Evolutionary conservation across 495 filamentous ascomycete genomes (phyloP).

Genomic region (Penicillium verhagenii): DNA sequence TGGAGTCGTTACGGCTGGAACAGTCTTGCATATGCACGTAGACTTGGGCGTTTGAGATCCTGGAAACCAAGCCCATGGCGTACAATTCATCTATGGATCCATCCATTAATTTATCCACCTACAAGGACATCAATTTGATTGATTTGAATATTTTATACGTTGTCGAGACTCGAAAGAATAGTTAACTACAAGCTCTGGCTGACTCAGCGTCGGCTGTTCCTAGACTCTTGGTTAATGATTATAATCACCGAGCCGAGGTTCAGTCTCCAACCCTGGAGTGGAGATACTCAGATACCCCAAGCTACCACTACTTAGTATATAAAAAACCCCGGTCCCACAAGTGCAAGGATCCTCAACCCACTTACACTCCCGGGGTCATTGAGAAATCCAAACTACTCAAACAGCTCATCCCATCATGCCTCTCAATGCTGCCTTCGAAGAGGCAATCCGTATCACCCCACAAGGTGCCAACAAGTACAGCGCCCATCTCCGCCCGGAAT

Average conservation of each 20-base stretch:
- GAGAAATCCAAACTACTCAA: neutral
- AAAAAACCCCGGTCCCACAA: neutral
- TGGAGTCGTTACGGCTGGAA: too few relatives aligned
- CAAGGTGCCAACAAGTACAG: constrained; percentile 61
- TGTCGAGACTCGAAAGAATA: too few relatives aligned
- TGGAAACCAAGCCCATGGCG: too few relatives aligned
- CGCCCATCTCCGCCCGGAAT: constrained; percentile 57
- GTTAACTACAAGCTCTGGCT: neutral
- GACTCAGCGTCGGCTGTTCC: neutral
- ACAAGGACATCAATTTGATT: too few relatives aligned
- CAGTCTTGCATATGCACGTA: too few relatives aligned
- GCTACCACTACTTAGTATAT: neutral
- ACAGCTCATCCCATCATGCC: neutral
- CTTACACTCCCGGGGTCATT: neutral
- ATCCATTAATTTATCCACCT: too few relatives aligned
- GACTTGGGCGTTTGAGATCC: too few relatives aligned
- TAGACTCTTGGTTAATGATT: neutral
- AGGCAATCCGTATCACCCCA: constrained; percentile 56
- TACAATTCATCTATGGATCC: too few relatives aligned
- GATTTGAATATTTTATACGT: too few relatives aligned
- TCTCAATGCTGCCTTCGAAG: constrained; percentile 46
- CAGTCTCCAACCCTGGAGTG: neutral
- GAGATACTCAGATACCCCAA: neutral
- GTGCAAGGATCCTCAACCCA: neutral
- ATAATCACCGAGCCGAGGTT: neutral